Conservation (phyloP, 768 basidiomycete genomes). For the Suillus americanus region DNA sequence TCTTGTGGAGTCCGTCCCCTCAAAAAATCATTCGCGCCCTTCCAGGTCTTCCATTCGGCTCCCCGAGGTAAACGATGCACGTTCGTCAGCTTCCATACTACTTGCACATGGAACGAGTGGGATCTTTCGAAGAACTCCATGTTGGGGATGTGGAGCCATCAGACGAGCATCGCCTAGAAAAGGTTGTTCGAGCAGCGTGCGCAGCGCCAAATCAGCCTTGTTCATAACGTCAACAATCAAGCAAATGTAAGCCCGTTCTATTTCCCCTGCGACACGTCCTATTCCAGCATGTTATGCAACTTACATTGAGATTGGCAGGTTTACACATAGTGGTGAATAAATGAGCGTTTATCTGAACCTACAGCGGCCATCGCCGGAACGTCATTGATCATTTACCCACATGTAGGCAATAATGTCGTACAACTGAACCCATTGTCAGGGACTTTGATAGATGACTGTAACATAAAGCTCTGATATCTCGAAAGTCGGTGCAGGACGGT, state of each 20-base stretch:
- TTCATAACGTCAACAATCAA: not conserved
- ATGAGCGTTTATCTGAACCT: not conserved
- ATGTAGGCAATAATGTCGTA: not conserved
- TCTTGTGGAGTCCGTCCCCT: not conserved
- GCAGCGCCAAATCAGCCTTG: not conserved
- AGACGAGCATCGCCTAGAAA: conserved; percentile 6
- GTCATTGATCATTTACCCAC: not conserved
- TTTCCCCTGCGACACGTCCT: not conserved
- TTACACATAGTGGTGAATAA: not conserved
- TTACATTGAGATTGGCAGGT: not conserved
- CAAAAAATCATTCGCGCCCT: not conserved
- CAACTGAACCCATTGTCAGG: not conserved
- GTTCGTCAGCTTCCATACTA: conserved; percentile 10
- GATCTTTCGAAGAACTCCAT: conserved; percentile 1
- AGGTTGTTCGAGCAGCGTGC: not conserved
- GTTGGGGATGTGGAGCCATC: not conserved
- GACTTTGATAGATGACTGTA: not conserved
- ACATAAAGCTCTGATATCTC: not conserved
- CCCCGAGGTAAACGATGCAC: not conserved
- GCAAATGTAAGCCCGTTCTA: not conserved
- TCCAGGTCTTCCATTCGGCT: not conserved
- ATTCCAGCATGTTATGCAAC: not conserved
- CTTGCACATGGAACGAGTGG: conserved; percentile 14
- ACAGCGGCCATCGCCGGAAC: not conserved
- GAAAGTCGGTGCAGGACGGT: not conserved